Conservation (phyloP, 2,329 filamentous ascomycete species). For the Cyanodermella asteris region DNA sequence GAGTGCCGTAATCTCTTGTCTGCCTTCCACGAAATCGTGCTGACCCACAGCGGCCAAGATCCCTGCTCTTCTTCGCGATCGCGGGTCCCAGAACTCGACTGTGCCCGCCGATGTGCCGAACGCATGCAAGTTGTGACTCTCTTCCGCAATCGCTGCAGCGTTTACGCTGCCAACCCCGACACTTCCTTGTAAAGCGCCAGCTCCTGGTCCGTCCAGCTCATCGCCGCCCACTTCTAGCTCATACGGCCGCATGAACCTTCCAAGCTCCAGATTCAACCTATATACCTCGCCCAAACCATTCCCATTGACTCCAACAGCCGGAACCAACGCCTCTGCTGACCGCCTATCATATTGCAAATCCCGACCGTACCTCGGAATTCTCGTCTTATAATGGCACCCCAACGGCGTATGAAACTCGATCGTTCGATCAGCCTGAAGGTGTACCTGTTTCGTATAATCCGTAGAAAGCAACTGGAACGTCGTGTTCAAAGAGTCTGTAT, state of each 20-base stretch:
- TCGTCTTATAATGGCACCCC: slow-evolving; percentile 71
- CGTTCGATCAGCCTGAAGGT: slow-evolving; percentile 75
- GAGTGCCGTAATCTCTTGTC: slow-evolving; percentile 58
- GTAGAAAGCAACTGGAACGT: slow-evolving; percentile 72
- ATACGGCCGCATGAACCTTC: slow-evolving; percentile 85
- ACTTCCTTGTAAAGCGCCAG: slow-evolving; percentile 63
- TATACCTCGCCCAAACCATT: slow-evolving; percentile 86
- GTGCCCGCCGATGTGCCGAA: slow-evolving; percentile 93
- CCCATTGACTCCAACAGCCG: slow-evolving; percentile 65
- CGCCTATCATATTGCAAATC: slow-evolving; percentile 68
- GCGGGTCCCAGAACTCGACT: slow-evolving; percentile 88
- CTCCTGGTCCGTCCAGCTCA: slow-evolving; percentile 42
- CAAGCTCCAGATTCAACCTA: slow-evolving; percentile 72
- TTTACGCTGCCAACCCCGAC: slow-evolving; percentile 75
- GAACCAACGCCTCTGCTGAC: slow-evolving; percentile 67
- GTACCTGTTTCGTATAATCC: slow-evolving; percentile 85
- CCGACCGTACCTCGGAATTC: slow-evolving; percentile 78
- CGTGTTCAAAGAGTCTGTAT: slow-evolving; percentile 79
- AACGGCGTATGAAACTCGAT: slow-evolving; percentile 83
- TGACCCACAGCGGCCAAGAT: slow-evolving; percentile 39
- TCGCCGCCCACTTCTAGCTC: slow-evolving; percentile 78
- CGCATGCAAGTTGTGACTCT: slow-evolving; percentile 70
- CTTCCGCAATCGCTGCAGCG: slow-evolving; percentile 64
- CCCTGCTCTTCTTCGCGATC: slow-evolving; percentile 61
- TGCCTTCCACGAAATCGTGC: slow-evolving; percentile 16